Evolutionary conservation across 805 yeast genomes (phyloP).

Genomic region (Yamadazyma endophytica): DNA sequence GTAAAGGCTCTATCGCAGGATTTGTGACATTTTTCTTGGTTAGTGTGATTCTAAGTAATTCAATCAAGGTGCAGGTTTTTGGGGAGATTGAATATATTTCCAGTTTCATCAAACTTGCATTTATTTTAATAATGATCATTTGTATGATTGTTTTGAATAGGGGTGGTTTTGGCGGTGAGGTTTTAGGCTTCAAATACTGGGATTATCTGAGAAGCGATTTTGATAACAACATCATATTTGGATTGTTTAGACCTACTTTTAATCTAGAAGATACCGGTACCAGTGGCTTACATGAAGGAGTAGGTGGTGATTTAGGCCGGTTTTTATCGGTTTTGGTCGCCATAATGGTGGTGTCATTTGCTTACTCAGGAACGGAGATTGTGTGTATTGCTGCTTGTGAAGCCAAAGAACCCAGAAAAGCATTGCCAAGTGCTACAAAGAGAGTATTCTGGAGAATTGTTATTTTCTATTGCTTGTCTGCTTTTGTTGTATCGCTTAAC

Average conservation of each 20-base stretch:
- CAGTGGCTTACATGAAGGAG: constrained; percentile 43
- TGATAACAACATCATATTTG: constrained; percentile 50
- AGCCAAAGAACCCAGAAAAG: constrained; percentile 73
- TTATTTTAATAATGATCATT: constrained; percentile 51
- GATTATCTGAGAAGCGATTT: constrained; percentile 45
- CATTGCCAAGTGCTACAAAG: constrained; percentile 73
- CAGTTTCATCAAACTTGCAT: constrained; percentile 52
- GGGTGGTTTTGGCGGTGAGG: constrained; percentile 46
- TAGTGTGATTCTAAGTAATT: constrained; percentile 49
- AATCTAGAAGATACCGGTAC: constrained; percentile 58
- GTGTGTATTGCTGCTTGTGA: constrained; percentile 85
- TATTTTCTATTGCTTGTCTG: constrained; percentile 60
- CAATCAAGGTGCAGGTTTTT: constrained; percentile 65
- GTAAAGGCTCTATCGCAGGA: constrained; percentile 44
- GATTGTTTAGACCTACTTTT: constrained; percentile 70
- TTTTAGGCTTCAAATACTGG: constrained; percentile 73
- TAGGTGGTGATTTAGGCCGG: constrained; percentile 57
- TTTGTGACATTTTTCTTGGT: constrained; percentile 59
- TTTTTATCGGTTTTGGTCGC: constrained; percentile 60
- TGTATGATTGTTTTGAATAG: constrained; percentile 62
- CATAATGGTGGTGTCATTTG: constrained; percentile 61
- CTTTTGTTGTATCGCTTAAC: constrained; percentile 67
- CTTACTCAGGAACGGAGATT: constrained; percentile 79
- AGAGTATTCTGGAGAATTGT: constrained; percentile 70
- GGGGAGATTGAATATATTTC: constrained; percentile 71